phyloP scores from a whole-genome alignment of 768 basidiomycete species.

The Rhizopogon vesiculosus region DNA sequence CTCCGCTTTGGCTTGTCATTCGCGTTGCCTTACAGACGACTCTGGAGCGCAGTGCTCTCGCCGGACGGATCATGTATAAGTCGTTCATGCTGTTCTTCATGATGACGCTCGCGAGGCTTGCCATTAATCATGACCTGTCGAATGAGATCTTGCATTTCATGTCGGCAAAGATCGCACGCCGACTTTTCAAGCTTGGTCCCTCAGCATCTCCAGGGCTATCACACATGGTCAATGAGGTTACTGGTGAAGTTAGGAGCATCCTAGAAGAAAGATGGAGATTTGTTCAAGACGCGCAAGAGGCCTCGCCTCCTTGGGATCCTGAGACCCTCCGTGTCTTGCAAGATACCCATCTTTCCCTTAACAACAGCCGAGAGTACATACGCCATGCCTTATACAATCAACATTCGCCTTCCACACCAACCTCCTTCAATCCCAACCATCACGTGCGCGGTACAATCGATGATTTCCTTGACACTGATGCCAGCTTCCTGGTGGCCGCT shows the following conservation, averaged over 20 bases:
- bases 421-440: constrained; percentile 2
- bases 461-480: constrained; percentile 12
- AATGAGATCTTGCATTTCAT: constrained; percentile 34
- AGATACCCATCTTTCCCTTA: constrained; percentile 32
- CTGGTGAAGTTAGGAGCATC: constrained; percentile 7
- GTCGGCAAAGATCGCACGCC: constrained; percentile 31
- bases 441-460: constrained; percentile 9
- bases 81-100: constrained; percentile 29
- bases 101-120: constrained; percentile 9
- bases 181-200: constrained; percentile 32
- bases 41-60: constrained; percentile 10
- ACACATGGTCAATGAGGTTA: constrained; percentile 1
- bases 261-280: constrained; percentile 33
- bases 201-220: constrained; percentile 14
- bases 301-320: constrained; percentile 26
- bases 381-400: constrained; percentile 8
- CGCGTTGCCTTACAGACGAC: constrained; percentile 42
- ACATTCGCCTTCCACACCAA: too few relatives aligned
- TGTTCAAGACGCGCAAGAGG: constrained; percentile 22
- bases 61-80: constrained; percentile 22
- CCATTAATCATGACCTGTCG: not conserved
- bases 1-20: constrained; percentile 45
- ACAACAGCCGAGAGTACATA: constrained; percentile 25
- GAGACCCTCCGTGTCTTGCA: constrained; percentile 17
- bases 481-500: constrained; percentile 7